Conservation (phyloP, 2,329 filamentous ascomycete species). For the Trichoderma brevicompactum region DNA sequence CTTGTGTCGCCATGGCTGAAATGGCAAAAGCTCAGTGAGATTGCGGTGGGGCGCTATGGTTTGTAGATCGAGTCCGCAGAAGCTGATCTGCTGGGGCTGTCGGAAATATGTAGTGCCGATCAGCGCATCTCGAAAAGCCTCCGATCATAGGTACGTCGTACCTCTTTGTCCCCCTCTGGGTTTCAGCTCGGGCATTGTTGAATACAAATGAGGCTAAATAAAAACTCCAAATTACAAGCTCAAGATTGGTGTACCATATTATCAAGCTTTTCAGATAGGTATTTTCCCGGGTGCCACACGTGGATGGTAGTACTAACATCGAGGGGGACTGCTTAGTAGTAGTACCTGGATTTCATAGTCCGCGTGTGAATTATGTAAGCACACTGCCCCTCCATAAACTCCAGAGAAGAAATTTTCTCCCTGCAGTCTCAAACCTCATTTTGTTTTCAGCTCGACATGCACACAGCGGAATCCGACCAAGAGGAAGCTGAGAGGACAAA, state of each 20-base stretch:
- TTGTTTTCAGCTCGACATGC: constrained; percentile 24
- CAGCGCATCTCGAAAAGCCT: background rate
- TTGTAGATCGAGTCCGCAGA: constrained; percentile 19
- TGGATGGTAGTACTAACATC: too few relatives aligned
- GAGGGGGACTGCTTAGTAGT: too few relatives aligned
- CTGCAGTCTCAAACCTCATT: background rate
- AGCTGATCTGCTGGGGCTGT: constrained; percentile 14
- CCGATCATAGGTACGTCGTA: background rate
- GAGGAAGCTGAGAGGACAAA: background rate
- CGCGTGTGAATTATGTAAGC: constrained; percentile 3
- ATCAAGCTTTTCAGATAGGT: too few relatives aligned
- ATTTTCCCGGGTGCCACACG: too few relatives aligned
- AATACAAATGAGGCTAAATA: too few relatives aligned
- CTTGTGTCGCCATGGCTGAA: background rate
- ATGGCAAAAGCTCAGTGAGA: background rate
- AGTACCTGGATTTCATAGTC: background rate
- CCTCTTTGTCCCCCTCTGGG: too few relatives aligned
- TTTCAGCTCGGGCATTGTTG: too few relatives aligned
- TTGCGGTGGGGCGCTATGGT: constrained; percentile 23
- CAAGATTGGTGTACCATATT: too few relatives aligned
- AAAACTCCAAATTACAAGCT: too few relatives aligned
- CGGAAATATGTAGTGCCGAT: constrained; percentile 26
- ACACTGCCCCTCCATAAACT: constrained; percentile 12
- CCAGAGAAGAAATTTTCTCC: constrained; percentile 15
- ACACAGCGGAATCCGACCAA: background rate